Evolutionary conservation across 1,139 yeast species (phyloP).

Genomic region (Blastobotrys raffinosifermentans): DNA sequence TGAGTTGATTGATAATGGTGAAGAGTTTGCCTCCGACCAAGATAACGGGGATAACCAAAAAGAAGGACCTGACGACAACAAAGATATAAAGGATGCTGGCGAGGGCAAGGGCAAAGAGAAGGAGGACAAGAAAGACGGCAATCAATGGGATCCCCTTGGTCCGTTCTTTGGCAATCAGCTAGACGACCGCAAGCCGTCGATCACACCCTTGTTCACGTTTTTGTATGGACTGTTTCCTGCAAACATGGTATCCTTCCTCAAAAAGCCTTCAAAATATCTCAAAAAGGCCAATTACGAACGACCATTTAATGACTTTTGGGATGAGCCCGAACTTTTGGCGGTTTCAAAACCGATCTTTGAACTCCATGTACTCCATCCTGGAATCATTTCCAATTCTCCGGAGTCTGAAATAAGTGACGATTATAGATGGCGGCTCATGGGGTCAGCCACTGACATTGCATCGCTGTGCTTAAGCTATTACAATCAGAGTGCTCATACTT

Average conservation of each 20-base stretch:
- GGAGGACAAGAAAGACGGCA: constrained; percentile 2
- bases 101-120: constrained; percentile 1
- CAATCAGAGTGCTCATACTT: constrained; percentile 7
- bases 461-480: constrained; percentile 31
- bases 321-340: constrained; percentile 30
- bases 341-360: constrained; percentile 29
- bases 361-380: constrained; percentile 46
- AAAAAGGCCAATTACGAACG: constrained; percentile 16
- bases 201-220: constrained; percentile 38
- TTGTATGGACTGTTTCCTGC: constrained; percentile 60
- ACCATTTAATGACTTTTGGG: constrained; percentile 29
- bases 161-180: constrained; percentile 18
- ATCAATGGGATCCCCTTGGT: constrained; percentile 31
- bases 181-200: constrained; percentile 21
- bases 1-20: constrained; percentile 7
- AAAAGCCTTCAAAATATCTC: constrained; percentile 38
- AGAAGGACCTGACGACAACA: constrained; percentile 5
- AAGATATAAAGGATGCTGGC: not conserved
- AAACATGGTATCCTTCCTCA: constrained; percentile 42
- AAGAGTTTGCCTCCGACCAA: constrained; percentile 5
- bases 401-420: constrained; percentile 40
- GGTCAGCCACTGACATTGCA: constrained; percentile 34
- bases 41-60: constrained; percentile 6
- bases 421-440: constrained; percentile 31
- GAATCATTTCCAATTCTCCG: constrained; percentile 35